Conservation (phyloP, 768 basidiomycete species). For the Fomitopsis serialis region DNA sequence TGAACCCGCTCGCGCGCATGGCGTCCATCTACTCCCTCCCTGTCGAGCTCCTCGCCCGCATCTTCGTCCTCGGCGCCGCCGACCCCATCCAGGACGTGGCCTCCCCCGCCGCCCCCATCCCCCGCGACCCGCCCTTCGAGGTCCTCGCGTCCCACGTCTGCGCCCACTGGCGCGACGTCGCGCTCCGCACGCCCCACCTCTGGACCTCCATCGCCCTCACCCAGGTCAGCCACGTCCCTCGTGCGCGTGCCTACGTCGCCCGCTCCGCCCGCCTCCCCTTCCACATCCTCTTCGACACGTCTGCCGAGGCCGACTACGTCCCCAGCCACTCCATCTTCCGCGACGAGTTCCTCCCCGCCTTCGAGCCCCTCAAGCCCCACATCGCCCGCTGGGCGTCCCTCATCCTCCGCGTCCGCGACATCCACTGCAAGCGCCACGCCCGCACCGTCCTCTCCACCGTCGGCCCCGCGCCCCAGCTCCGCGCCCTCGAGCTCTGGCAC, state of each 20-base stretch:
- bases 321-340: slow-evolving; percentile 45
- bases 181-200: slow-evolving; percentile 24
- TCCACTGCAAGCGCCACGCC: slow-evolving; percentile 51
- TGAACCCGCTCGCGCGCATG: slow-evolving; percentile 9
- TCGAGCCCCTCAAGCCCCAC: slow-evolving; percentile 30
- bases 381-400: slow-evolving; percentile 54
- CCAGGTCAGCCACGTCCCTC: slow-evolving; percentile 41
- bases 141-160: slow-evolving; percentile 55
- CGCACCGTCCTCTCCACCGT: slow-evolving; percentile 45
- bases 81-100: slow-evolving; percentile 33
- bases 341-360: slow-evolving; percentile 41
- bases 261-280: slow-evolving; percentile 25
- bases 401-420: slow-evolving; percentile 53
- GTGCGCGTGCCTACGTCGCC: slow-evolving; percentile 43
- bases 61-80: slow-evolving; percentile 46
- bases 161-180: slow-evolving; percentile 5
- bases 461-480: slow-evolving; percentile 48
- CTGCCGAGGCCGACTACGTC: slow-evolving; percentile 41
- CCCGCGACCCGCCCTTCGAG: slow-evolving; percentile 44
- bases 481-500: slow-evolving; percentile 60
- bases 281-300: slow-evolving; percentile 56
- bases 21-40: slow-evolving; percentile 24
- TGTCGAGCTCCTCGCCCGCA: slow-evolving; percentile 25
- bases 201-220: slow-evolving; percentile 54
- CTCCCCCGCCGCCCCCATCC: slow-evolving; percentile 25